Conservation (phyloP, 805 yeast genomes). For the Cephaloascus albidus region DNA sequence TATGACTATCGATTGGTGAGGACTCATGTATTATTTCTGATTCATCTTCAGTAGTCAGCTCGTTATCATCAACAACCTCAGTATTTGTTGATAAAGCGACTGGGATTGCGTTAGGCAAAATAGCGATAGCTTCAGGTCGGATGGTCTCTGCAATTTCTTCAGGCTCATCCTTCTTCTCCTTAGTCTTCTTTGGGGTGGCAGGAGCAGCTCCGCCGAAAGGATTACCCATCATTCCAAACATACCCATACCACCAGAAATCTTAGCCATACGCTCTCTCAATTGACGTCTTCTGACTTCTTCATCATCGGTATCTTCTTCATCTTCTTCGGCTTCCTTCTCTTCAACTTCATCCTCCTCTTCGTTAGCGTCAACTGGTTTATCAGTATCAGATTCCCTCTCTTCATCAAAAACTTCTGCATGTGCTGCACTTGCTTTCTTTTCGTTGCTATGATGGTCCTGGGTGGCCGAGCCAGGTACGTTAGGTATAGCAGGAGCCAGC, state of each 20-base stretch:
- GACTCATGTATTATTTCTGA: not conserved
- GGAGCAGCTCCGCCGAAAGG: constrained; percentile 24
- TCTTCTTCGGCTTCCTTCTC: constrained; percentile 41
- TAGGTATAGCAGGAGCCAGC: not conserved
- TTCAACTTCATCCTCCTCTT: constrained; percentile 28
- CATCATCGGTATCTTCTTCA: constrained; percentile 61
- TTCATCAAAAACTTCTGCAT: not conserved
- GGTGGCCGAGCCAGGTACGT: not conserved
- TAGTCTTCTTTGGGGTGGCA: constrained; percentile 9
- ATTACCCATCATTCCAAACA: constrained; percentile 65
- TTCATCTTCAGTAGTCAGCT: too few relatives aligned
- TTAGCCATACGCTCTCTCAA: constrained; percentile 94
- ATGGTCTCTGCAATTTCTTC: constrained; percentile 8
- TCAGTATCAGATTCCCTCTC: constrained; percentile 6
- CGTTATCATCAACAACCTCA: constrained; percentile 4
- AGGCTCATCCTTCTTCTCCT: constrained; percentile 12
- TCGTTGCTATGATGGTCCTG: not conserved
- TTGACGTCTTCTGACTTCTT: constrained; percentile 65
- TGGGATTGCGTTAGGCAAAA: not conserved
- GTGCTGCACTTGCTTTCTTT: not conserved
- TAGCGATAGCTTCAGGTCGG: not conserved
- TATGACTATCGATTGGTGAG: not conserved
- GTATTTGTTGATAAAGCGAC: not conserved
- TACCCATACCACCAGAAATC: constrained; percentile 76
- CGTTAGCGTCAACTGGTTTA: constrained; percentile 5